Evolutionary conservation across 768 basidiomycete genomes (phyloP).

Genomic region (Nevesoporus exiguus): DNA sequence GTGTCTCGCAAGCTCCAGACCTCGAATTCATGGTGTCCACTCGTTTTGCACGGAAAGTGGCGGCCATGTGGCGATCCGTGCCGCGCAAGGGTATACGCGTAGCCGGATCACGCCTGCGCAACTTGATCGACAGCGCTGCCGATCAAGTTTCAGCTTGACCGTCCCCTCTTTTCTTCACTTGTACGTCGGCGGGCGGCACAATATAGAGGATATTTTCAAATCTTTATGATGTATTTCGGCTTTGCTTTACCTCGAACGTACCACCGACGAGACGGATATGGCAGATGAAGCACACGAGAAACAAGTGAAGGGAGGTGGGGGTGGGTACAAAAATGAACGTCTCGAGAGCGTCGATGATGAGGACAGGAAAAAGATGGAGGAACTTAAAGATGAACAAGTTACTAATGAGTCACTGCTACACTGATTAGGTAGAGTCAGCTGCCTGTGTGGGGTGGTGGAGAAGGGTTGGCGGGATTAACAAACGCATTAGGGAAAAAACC

Average conservation of each 20-base stretch:
- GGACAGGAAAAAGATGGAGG: neutral
- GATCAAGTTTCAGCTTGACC: too few relatives aligned
- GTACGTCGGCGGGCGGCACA: neutral
- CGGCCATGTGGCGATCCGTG: too few relatives aligned
- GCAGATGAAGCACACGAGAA: slow-evolving; percentile 28
- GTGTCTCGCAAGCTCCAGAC: too few relatives aligned
- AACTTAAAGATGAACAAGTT: neutral
- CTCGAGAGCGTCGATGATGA: slow-evolving; percentile 7
- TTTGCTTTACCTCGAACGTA: slow-evolving; percentile 27
- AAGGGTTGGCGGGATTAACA: slow-evolving; percentile 44
- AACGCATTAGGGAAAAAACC: slow-evolving; percentile 49
- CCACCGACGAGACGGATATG: slow-evolving; percentile 15
- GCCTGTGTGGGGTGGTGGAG: slow-evolving; percentile 43
- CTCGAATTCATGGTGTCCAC: too few relatives aligned
- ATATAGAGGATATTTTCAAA: slow-evolving; percentile 23
- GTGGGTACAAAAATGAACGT: slow-evolving; percentile 10
- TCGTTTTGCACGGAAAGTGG: too few relatives aligned
- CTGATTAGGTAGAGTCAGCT: slow-evolving; percentile 27
- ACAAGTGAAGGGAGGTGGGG: neutral
- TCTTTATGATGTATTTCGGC: slow-evolving; percentile 39
- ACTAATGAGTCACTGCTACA: slow-evolving; percentile 22
- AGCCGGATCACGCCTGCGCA: too few relatives aligned
- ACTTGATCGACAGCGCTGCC: too few relatives aligned
- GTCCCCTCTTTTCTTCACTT: neutral
- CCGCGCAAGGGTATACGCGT: too few relatives aligned